phyloP scores from a whole-genome alignment of 257 asterid species.

The Nicotiana tomentosiformis region DNA sequence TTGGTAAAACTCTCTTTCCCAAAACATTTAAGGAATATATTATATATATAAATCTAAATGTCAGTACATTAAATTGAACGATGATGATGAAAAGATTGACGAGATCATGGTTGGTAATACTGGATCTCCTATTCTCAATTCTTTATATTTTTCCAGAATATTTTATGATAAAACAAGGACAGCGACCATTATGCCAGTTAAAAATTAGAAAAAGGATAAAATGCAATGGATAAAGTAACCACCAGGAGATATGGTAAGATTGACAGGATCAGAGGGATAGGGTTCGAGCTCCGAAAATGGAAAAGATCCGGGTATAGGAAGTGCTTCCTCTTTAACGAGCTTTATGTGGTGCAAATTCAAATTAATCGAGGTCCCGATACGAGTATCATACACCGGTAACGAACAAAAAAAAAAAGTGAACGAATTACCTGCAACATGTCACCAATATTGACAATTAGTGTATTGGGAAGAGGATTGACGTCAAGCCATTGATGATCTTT shows the following conservation, averaged over 20 bases:
- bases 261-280: too few species aligned
- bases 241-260: too few species aligned
- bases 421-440: constrained; percentile 73
- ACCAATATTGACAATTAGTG: constrained; percentile 71
- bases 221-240: too few species aligned
- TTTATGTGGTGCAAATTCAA: too few species aligned
- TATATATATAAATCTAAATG: neutral
- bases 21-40: neutral
- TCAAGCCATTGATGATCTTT: constrained; percentile 52
- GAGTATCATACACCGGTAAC: too few species aligned
- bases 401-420: neutral
- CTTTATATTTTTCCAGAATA: neutral
- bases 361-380: too few species aligned
- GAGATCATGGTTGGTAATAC: neutral
- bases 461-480: constrained; percentile 45
- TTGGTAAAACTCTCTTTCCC: neutral
- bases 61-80: neutral
- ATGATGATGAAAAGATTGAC: neutral
- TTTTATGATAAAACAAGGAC: neutral
- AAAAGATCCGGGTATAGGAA: too few species aligned
- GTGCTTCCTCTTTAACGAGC: too few species aligned
- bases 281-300: too few species aligned
- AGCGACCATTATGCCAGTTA: neutral
- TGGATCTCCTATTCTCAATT: neutral
- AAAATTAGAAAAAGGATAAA: neutral